phyloP scores from a whole-genome alignment of 768 basidiomycete genomes.

The Lenzites betulinus region DNA sequence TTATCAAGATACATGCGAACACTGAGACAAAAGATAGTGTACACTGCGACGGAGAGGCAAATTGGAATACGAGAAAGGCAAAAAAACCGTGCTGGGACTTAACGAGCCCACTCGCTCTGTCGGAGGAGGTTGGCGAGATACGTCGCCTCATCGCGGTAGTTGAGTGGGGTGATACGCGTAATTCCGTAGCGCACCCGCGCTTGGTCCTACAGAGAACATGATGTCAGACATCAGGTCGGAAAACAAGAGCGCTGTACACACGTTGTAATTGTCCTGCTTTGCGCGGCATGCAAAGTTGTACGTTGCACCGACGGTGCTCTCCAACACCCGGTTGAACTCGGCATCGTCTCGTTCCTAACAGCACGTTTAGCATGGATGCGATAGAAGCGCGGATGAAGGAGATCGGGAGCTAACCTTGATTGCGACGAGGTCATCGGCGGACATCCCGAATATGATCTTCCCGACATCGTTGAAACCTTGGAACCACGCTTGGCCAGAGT shows the following conservation, averaged over 20 bases:
- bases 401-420: constrained; percentile 53
- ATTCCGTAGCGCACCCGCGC: constrained; percentile 84
- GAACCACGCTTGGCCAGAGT: constrained; percentile 88
- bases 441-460: constrained; percentile 68
- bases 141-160: constrained; percentile 70
- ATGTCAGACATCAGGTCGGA: background rate
- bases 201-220: constrained; percentile 57
- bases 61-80: background rate
- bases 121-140: constrained; percentile 60
- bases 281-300: constrained; percentile 88
- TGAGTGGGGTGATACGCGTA: constrained; percentile 59
- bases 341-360: constrained; percentile 59
- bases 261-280: constrained; percentile 84
- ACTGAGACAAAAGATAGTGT: background rate
- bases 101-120: constrained; percentile 54
- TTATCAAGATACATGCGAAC: background rate
- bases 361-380: background rate
- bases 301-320: constrained; percentile 63
- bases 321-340: constrained; percentile 59
- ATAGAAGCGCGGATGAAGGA: background rate
- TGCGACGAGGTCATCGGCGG: constrained; percentile 76
- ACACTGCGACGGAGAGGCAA: background rate
- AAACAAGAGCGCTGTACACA: constrained; percentile 40
- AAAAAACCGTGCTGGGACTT: background rate
- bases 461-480: constrained; percentile 96